Conservation (phyloP, 164 flowering plant species). For the Magnolia kwangsiensis region DNA sequence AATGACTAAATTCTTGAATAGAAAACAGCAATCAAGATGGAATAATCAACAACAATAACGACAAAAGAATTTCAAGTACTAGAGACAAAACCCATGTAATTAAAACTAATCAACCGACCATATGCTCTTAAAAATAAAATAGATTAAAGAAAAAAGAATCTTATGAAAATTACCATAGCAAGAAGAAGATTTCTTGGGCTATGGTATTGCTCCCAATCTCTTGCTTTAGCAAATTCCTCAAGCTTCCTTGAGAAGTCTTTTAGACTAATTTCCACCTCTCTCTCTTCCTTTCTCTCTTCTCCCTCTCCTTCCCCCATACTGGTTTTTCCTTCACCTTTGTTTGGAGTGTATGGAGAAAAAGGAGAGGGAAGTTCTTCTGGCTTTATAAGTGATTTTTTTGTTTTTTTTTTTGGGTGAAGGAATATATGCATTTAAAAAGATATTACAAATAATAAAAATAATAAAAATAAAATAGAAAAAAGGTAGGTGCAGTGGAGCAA, state of each 20-base stretch:
- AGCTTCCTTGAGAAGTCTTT: conserved; percentile 52
- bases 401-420: too few relatives aligned
- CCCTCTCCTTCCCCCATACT: conserved; percentile 17
- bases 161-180: conserved; percentile 50
- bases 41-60: neutral
- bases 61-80: neutral
- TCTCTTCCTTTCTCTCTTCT: conserved; percentile 10
- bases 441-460: neutral
- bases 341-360: neutral
- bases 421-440: neutral
- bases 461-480: neutral
- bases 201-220: conserved; percentile 70
- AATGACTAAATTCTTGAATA: neutral
- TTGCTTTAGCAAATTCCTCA: conserved; percentile 59
- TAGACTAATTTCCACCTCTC: conserved; percentile 35
- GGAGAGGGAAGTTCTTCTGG: conserved; percentile 3
- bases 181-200: conserved; percentile 72
- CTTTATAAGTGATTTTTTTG: neutral
- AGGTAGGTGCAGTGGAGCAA: neutral
- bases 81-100: neutral
- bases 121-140: neutral
- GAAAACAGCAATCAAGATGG: neutral
- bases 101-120: neutral
- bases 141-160: neutral
- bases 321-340: neutral